Evolutionary conservation across 148 eudicot species (phyloP).

Genomic region (Beta vulgaris): DNA sequence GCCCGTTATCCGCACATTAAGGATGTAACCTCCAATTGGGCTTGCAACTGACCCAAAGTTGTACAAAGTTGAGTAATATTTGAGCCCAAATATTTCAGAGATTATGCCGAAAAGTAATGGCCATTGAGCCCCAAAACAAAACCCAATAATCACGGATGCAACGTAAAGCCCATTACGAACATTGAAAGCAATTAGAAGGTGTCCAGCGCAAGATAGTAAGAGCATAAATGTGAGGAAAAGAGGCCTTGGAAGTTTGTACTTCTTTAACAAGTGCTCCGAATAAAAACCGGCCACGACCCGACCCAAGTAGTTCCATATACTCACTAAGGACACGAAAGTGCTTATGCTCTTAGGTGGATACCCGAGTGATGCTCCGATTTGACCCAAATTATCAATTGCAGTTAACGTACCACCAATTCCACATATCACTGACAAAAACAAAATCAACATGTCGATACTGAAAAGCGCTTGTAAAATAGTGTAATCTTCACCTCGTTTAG

Average conservation of each 20-base stretch:
- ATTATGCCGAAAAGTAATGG: constrained; percentile 40
- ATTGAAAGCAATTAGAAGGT: constrained; percentile 38
- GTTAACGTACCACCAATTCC: constrained; percentile 43
- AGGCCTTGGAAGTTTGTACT: constrained; percentile 39
- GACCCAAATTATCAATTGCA: constrained; percentile 45
- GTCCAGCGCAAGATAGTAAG: constrained; percentile 35
- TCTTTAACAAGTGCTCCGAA: constrained; percentile 35
- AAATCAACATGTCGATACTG: constrained; percentile 40
- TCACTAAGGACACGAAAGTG: constrained; percentile 45
- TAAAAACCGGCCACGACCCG: constrained; percentile 39
- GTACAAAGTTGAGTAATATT: constrained; percentile 41
- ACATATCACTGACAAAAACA: constrained; percentile 33
- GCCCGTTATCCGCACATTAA: constrained; percentile 37
- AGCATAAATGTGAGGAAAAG: constrained; percentile 35
- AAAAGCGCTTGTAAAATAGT: constrained; percentile 43
- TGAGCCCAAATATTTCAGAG: constrained; percentile 40
- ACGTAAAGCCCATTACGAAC: constrained; percentile 38
- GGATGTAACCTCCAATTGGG: constrained; percentile 43
- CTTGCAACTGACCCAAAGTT: constrained; percentile 45
- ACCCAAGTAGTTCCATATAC: constrained; percentile 47
- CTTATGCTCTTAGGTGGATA: constrained; percentile 32
- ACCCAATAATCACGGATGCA: constrained; percentile 40
- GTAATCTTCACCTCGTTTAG: constrained; percentile 41
- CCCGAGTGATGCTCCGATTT: constrained; percentile 42
- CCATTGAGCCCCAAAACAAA: constrained; percentile 45